Base-by-base conservation (phyloP, 2,329 filamentous ascomycete species). In the Microdochium nivale region DNA sequence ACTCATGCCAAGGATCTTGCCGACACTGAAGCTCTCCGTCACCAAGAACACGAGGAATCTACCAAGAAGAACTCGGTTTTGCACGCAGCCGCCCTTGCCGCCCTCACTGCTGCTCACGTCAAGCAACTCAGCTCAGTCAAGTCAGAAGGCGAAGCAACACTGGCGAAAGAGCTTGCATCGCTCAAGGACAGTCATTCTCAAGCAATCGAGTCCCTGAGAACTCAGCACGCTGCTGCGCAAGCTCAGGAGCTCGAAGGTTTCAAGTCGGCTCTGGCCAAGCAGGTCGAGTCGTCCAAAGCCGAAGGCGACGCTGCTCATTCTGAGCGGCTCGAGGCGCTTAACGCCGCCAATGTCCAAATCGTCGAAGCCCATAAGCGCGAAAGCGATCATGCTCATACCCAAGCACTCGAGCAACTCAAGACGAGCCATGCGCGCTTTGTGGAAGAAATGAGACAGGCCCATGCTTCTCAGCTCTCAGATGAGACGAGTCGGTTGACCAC, bases 301-400 rank as follows among this genome's bases (percentile, higher is more conserved):
- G 63, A 65, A 53, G 63, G 62, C n/a, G 54, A 65, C 25, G 61
- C 55, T 5, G 59, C 64, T 23, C 63, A 61, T 19, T 58, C 43
- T 44, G 53, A 60, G 40, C 60, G 63, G 44, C 64, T 67, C 25
- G 63, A 64, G 35, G 62, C 61, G 1, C 53, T 66, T 1, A 62
- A 64, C 24, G 58, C 59, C 35, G 64, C 63, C 10, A 63, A 67
- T 40, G 55, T 56, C 16, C 61, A 65, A 49, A 61, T 66, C 33
- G 49, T 66, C 21, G 63, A 64, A 35, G 60, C 62, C 30, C 64
- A 67, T 49, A 64, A 62, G 37, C 62, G 63, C 21, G 63, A 47
- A 27, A 52, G 37, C n/a, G 52, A 47, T 47, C 37, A 25, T 11
- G 46, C 46, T n/a, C 46, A 47, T 16, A 21, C 49, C 47, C 48